These are phyloP conservation scores for Triticum monococcum DNA, from an alignment of 176 grass and related monocot species.

Conservation along the genomic window DNA sequence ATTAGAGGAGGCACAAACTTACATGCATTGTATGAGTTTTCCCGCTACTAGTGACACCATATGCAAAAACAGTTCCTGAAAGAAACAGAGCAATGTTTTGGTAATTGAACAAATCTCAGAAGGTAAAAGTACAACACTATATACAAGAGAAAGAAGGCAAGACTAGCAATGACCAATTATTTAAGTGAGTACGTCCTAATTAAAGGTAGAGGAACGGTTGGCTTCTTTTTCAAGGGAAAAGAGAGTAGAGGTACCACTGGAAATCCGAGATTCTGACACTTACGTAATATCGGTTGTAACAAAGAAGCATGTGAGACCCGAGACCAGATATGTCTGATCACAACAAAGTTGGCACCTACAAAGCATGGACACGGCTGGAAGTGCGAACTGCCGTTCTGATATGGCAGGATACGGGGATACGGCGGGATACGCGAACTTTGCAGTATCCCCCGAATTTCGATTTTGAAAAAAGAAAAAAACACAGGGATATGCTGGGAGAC, in stretches of 20 bases:
- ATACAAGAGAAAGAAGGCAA: not conserved
- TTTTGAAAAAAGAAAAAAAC: no score
- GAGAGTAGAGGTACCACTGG: not conserved
- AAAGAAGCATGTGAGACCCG: constrained; percentile 1
- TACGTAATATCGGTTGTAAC: not conserved
- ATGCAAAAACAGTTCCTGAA: constrained; percentile 98
- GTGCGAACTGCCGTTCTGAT: no score
- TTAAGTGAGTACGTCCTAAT: constrained; percentile 5
- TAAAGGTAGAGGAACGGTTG: constrained; percentile 6
- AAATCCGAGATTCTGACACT: constrained; percentile 6
- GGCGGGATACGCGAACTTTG: no score
- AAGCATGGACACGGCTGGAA: no score
- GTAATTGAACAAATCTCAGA: not conserved
- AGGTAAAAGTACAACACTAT: not conserved
- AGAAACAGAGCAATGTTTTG: constrained; percentile 22
- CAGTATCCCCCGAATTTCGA: no score
- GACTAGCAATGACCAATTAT: not conserved
- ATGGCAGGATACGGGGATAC: no score
- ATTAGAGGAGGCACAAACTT: constrained; percentile 40
- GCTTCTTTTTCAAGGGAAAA: not conserved
- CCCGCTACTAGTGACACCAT: constrained; percentile 97
- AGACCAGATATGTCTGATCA: not conserved
- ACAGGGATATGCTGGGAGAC: no score
- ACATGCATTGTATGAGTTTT: constrained; percentile 99
- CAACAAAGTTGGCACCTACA: not conserved